Evolutionary conservation across 106 monocot genomes (phyloP).

Genomic region (Dioscorea alata): DNA sequence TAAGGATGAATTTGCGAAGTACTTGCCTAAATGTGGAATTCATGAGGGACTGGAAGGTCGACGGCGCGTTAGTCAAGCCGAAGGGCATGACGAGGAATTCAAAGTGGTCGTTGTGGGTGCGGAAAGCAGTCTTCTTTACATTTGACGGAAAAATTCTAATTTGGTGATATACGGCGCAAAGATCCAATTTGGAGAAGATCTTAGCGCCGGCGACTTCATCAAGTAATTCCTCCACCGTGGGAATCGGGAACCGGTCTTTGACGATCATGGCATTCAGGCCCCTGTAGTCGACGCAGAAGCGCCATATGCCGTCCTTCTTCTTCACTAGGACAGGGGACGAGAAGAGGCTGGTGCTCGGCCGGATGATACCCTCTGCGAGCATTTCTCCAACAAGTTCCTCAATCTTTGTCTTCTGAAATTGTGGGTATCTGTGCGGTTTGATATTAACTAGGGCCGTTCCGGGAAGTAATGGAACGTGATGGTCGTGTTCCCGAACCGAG

Average conservation of each 20-base stretch:
- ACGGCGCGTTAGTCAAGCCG: neutral
- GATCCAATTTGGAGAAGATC: neutral
- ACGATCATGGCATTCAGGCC: neutral
- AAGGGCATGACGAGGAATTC: constrained; percentile 1
- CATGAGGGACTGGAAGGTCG: constrained; percentile 1
- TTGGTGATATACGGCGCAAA: neutral
- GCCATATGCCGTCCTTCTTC: neutral
- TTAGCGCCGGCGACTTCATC: neutral
- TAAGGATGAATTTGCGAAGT: neutral
- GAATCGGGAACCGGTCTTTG: neutral
- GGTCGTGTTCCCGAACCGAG: neutral
- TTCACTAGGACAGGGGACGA: neutral
- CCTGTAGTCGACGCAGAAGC: constrained; percentile 2
- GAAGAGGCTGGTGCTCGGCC: neutral
- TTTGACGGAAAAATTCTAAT: neutral
- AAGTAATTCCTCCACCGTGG: neutral
- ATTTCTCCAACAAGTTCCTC: neutral
- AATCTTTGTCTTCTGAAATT: neutral
- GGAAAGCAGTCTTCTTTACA: neutral
- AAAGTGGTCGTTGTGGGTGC: neutral
- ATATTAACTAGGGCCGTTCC: neutral
- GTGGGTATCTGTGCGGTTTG: neutral
- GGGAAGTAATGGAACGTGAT: neutral
- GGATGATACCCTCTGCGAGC: neutral
- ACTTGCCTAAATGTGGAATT: neutral